These are phyloP conservation scores for Pleodorina starrii DNA, from an alignment of 139 green algal genomes.

Conservation along the genomic window DNA sequence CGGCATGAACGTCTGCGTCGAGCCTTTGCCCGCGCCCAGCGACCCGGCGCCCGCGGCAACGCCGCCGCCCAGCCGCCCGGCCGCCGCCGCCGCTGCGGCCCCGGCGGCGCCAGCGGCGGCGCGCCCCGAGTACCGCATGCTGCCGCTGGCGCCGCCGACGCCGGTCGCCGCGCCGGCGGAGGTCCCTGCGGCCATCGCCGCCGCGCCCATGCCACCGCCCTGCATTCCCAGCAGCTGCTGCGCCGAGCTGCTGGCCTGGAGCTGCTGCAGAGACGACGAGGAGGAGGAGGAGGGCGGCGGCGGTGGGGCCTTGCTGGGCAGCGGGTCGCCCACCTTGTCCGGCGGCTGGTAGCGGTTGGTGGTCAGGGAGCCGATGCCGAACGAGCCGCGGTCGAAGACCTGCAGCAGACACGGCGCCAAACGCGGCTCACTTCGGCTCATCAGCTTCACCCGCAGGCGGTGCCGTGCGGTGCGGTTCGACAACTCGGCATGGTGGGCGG, in stretches of 20 bases:
- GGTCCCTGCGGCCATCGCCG: not conserved
- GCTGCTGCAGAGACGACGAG: not conserved
- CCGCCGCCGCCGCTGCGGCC: not conserved
- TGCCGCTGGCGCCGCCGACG: not conserved
- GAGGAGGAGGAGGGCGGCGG: no score
- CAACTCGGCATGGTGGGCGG: no score
- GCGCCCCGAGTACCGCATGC: constrained; percentile 32
- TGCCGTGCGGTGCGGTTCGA: no score
- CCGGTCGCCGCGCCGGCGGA: not conserved
- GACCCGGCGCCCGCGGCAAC: not conserved
- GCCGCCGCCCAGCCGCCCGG: not conserved
- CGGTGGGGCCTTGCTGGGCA: constrained; percentile 42
- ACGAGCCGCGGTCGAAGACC: constrained; percentile 79
- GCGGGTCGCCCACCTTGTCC: constrained; percentile 67
- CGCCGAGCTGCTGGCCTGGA: not conserved
- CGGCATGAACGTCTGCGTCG: constrained; percentile 56
- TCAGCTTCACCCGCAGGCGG: no score
- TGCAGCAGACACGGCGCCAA: constrained; percentile 11
- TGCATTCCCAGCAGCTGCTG: not conserved
- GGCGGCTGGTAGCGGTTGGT: constrained; percentile 74
- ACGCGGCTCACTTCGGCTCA: no score
- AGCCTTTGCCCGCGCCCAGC: not conserved
- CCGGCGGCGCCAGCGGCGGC: not conserved
- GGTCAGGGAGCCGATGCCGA: constrained; percentile 75
- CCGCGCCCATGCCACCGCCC: not conserved